These are phyloP conservation scores for Hansfordia pulvinata DNA, from an alignment of 2,329 filamentous ascomycete genomes.

Conservation along the genomic window DNA sequence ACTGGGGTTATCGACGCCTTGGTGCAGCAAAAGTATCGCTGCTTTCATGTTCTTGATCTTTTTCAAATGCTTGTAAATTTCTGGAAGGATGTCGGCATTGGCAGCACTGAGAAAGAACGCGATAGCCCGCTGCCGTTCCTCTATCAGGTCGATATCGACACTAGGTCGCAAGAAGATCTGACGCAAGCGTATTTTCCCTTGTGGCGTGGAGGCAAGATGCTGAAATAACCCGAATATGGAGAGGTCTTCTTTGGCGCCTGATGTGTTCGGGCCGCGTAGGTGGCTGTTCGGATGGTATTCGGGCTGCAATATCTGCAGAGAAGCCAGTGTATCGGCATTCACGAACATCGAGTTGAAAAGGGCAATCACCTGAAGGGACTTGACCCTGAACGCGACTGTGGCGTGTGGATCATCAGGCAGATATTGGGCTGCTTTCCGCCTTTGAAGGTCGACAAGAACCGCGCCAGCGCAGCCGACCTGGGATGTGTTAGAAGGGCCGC, in stretches of 20 bases:
- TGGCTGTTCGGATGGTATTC: conserved; percentile 76
- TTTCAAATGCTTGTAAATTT: conserved; percentile 47
- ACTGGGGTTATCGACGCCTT: conserved; percentile 52
- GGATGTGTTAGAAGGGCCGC: conserved; percentile 9
- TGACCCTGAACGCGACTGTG: conserved; percentile 43
- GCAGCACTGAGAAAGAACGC: conserved; percentile 51
- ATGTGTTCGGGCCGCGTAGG: conserved; percentile 53
- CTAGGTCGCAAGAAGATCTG: conserved; percentile 73
- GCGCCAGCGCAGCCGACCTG: conserved; percentile 78
- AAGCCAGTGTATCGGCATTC: conserved; percentile 65
- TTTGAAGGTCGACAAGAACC: conserved; percentile 64
- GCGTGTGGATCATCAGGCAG: conserved; percentile 44
- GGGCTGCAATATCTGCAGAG: conserved; percentile 72
- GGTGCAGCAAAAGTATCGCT: conserved; percentile 56
- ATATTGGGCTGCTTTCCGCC: conserved; percentile 49
- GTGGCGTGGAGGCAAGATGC: conserved; percentile 59
- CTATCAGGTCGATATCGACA: conserved; percentile 52
- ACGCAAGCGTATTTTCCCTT: conserved; percentile 63
- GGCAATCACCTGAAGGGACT: conserved; percentile 60
- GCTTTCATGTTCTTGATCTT: conserved; percentile 65
- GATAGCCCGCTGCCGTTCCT: conserved; percentile 58
- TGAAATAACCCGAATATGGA: conserved; percentile 79
- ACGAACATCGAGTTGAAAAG: conserved; percentile 59
- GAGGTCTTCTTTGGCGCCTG: conserved; percentile 62
- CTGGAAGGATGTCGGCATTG: conserved; percentile 43